Evolutionary conservation across 2,329 filamentous ascomycete species (phyloP), one percentile per base, ranked within the genome.

Genomic region (Colletotrichum tropicale): DNA sequence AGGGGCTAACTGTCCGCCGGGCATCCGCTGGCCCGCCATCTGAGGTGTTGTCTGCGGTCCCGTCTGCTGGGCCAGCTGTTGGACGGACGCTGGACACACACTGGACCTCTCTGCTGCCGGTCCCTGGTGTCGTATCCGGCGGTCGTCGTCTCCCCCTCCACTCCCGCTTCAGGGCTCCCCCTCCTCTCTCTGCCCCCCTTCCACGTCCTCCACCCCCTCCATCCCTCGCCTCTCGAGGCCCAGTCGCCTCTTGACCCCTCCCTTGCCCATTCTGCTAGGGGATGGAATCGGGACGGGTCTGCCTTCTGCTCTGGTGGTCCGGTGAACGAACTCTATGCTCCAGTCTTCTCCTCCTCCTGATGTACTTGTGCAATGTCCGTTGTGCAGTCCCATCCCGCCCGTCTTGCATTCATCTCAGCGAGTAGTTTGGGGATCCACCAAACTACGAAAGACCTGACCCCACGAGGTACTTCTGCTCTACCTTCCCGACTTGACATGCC

Each of bases 181-280:
- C 58, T 15, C 58, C 24, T n/a, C 66, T n/a, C n/a, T 34, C 55
- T 26, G 38, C 48, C 62, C 34, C 36, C 43, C 38, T 15, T 36
- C 58, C 38, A 60, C 58, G 52, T 56, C 60, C 65, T 68, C 58
- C 28, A 73, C 48, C 61, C 66, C 71, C 58, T 70, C 67, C 66
- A 38, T 34, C 60, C 36, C 67, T 70, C 67, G 28, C 48, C 61
- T 28, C 16, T 30, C 28, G 8, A 32, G 56, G 28, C 12, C 56
- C 56, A 28, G 56, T 61, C 28, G 16, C 18, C 56, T 55, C 48
- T 62, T 30, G 24, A 30, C 52, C 30, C 61, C 43, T 72, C 73
- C 73, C 73, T 75, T 72, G 73, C 73, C 64, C 73, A 75, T 72
- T 67, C 69, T 72, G 9, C 34, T 74, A 9, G 36, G 36, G 72